Base-by-base conservation (phyloP, 1,284 basidiomycete genomes). In the Ceratobasidium sp. region DNA sequence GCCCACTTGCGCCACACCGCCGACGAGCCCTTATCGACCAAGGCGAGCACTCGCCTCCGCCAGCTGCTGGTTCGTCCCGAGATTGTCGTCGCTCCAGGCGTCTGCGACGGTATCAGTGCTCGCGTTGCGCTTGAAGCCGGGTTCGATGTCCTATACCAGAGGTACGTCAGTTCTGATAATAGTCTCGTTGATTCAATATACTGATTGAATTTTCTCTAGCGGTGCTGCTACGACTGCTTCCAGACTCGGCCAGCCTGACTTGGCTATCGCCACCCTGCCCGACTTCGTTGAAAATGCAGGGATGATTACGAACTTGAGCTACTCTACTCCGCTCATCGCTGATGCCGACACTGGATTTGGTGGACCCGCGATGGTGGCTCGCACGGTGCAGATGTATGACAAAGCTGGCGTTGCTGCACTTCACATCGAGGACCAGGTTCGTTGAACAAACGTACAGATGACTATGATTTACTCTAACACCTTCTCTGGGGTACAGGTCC, bases 271-370 rank as follows among this genome's bases (percentile, higher is more conserved):
- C 0, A 92, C 91, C 24, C 81, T 93, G 79, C 92, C 92, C 78
- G 93, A 94, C 80, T 93, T 93, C 77, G 90, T 90, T 22, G 76
- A 84, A 80, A 85, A 84, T 74, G 88, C 88, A 4, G 84, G 86
- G 77, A 89, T 93, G 90, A 89, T 93, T 57, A 90, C 89, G 81
- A 84, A 88, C 67, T 78, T 93, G 29, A 76, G 45, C 44, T 64
- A 56, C 24, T 71, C 24, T 33, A 33, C 3, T 66, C 76, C 76
- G 0, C 89, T 94, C 44, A 94, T 94, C 76, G 93, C 92, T 1
- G 92, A 94, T 79, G 93, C 93, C 1, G 92, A 94, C 80, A 93
- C 92, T 59, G 93, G 92, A 85, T 94, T 93, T 76, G 93, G 93
- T 74, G 91, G 91, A 1, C 90, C 93, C 4, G 88, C 88, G 1